Base-by-base conservation (phyloP, 345 rosid genomes). In the Noccaea caerulescens region DNA sequence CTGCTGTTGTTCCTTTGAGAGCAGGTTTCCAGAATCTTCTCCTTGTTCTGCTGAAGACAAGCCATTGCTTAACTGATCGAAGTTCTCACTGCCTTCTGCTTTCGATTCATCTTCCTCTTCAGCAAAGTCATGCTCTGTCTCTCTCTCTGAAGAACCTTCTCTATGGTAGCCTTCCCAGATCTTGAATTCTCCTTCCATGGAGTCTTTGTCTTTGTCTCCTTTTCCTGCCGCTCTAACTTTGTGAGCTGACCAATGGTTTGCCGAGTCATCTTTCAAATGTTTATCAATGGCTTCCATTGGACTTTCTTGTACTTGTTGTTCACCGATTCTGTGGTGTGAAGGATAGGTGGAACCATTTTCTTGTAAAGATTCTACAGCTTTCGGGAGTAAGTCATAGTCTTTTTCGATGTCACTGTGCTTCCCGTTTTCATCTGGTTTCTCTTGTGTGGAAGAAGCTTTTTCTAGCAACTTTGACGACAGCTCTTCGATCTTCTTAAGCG, bases 141-240 rank as follows among this genome's bases (percentile, higher is more conserved):
- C 92, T 81, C 93, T 82, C 57, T 80, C 93, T 1, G 89, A 91
- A 10, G 91, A 90, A 63, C 81, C 83, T 72, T 88, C 98, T 60
- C 85, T 82, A 69, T 82, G 83, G 87, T 92, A 90, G 79, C 93
- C 85, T 81, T 88, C 95, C 96, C 98, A 89, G 87, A 86, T 83
- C 82, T 86, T 91, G 69, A 77, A 84, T 63, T 85, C 92, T 36
- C 84, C 86, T 38, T 80, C 85, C 11, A 92, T 74, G 72, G 85
- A 84, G 33, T 77, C 85, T 20, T 82, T 83, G 61, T 82, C 85
- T 61, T 79, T 84, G 39, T 84, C 86, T 60, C 85, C 87, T 68
- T 82, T 83, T 58, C 44, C 82, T 65, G 69, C 69, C 9, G 7
- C 67, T 73, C 79, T 86, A 66, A 60, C 47, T 66, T 81, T 84